Conservation (phyloP, 176 grass and related monocot genomes). For the Puya raimondii region DNA sequence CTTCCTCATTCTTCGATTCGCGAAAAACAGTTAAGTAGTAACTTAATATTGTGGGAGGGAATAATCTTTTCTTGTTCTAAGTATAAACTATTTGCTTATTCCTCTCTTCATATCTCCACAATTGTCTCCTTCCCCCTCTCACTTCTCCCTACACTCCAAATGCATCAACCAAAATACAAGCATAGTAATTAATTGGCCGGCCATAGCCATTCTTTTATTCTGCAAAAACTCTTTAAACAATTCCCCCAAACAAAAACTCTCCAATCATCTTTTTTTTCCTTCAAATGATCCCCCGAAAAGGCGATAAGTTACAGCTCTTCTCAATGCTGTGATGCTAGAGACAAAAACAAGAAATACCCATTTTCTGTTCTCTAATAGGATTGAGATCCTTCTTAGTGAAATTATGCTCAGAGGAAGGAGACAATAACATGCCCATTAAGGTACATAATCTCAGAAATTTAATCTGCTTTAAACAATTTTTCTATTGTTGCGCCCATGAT, state of each 20-base stretch:
- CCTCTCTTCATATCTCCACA: background rate
- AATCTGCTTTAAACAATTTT: background rate
- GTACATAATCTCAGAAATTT: background rate
- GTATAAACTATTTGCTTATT: too few relatives aligned
- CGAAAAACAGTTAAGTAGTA: too few relatives aligned
- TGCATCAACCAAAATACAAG: slow-evolving; percentile 1
- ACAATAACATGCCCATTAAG: background rate
- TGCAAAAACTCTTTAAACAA: background rate
- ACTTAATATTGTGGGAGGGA: too few relatives aligned
- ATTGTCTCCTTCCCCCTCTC: background rate
- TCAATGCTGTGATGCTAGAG: background rate
- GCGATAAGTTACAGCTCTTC: background rate
- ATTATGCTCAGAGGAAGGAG: background rate
- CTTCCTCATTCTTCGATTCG: too few relatives aligned
- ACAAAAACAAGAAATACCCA: background rate
- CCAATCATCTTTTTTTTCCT: background rate
- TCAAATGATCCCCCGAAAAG: background rate
- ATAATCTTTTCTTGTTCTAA: too few relatives aligned
- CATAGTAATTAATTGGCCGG: background rate
- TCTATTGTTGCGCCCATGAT: too few relatives aligned
- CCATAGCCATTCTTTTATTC: background rate
- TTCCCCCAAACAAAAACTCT: background rate
- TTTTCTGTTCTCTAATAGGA: background rate
- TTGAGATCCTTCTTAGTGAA: background rate
- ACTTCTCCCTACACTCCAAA: background rate